Percentiles rank a stretch among this genome's conserved stretches.
Conservation (phyloP, 2,329 filamentous ascomycete genomes). For the Chaetothyriales sp. region DNA sequence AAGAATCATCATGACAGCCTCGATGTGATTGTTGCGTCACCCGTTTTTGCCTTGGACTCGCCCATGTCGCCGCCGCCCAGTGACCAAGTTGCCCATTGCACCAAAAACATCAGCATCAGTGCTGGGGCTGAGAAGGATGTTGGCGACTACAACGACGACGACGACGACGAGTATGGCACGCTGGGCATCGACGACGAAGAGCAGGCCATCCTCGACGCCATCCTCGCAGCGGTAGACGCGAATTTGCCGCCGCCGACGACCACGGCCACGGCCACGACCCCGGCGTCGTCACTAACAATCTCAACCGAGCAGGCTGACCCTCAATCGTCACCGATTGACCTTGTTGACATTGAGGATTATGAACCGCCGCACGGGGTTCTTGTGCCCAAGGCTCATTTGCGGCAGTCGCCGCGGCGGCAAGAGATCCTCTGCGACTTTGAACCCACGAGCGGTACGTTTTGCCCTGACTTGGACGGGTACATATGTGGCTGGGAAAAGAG, state of each 20-base stretch:
- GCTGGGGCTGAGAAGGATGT: neutral
- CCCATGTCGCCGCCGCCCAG: neutral
- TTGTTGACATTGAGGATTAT: constrained; percentile 31
- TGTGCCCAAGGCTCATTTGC: constrained; percentile 28
- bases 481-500: neutral
- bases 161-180: constrained; percentile 47
- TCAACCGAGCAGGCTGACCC: neutral
- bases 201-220: constrained; percentile 36
- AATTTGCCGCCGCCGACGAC: constrained; percentile 8
- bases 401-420: constrained; percentile 20
- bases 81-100: neutral
- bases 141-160: constrained; percentile 4
- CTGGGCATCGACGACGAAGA: constrained; percentile 38
- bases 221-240: constrained; percentile 33
- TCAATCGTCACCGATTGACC: constrained; percentile 7
- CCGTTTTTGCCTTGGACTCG: no score
- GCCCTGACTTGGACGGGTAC: no score
- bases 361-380: constrained; percentile 24
- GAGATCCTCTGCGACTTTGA: constrained; percentile 10
- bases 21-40: neutral
- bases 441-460: constrained; percentile 9
- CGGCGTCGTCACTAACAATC: neutral
- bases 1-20: neutral
- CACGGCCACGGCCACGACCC: neutral
- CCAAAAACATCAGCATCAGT: neutral